Conservation (phyloP, 2,329 filamentous ascomycete genomes). For the Penicillium sp. region DNA sequence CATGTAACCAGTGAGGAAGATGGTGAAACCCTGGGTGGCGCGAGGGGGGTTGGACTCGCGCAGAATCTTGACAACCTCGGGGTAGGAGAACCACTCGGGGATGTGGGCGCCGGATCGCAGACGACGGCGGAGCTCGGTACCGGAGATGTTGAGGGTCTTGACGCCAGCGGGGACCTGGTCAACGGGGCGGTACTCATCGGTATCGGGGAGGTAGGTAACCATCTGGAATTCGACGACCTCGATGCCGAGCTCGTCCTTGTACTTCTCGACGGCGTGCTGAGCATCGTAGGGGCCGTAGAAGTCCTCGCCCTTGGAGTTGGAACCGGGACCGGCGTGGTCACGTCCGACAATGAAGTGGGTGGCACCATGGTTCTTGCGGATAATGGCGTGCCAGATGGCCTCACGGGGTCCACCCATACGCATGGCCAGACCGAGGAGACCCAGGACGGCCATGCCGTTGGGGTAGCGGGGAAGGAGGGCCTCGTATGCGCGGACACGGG, state of each 20-base stretch:
- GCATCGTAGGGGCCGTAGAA: constrained; percentile 99
- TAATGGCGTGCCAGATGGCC: constrained; percentile 99
- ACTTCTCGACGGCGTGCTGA: constrained; percentile 93
- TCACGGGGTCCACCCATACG: constrained; percentile 98
- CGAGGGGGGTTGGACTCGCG: constrained; percentile 94
- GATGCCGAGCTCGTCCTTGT: constrained; percentile 93
- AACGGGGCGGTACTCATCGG: constrained; percentile 91
- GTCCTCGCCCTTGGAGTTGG: constrained; percentile 95
- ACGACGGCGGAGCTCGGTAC: constrained; percentile 86
- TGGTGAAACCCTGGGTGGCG: constrained; percentile 89
- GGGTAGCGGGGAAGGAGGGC: constrained; percentile 93
- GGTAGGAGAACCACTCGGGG: constrained; percentile 99
- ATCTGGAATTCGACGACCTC: constrained; percentile 99
- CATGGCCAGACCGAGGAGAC: constrained; percentile 94
- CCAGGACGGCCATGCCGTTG: constrained; percentile 97
- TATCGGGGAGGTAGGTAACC: constrained; percentile 98
- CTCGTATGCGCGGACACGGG: constrained; percentile 97
- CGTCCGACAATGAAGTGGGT: constrained; percentile 99
- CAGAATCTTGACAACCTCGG: constrained; percentile 94
- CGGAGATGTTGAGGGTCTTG: constrained; percentile 83
- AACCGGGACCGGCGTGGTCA: constrained; percentile 96
- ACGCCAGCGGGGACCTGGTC: constrained; percentile 82
- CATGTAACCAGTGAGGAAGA: constrained; percentile 95
- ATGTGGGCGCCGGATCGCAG: constrained; percentile 91
- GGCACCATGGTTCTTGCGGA: constrained; percentile 98